Evolutionary conservation across 202 grass and related monocot species (phyloP).

Genomic region (Setaria viridis): DNA sequence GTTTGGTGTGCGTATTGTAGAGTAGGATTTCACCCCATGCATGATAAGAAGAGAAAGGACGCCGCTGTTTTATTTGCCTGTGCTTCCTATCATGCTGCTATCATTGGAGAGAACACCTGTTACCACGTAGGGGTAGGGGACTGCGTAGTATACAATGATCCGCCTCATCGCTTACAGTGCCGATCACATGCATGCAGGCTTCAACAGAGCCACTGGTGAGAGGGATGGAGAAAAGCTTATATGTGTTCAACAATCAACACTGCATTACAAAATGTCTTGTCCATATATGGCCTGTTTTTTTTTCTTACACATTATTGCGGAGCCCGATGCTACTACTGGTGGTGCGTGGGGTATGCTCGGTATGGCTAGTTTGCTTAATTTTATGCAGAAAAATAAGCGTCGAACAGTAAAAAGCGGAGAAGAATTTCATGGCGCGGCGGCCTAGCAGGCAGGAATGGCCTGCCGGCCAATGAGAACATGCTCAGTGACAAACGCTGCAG

Average conservation of each 20-base stretch:
- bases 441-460: neutral
- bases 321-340: neutral
- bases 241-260: neutral
- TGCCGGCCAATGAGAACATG: slow-evolving; percentile 23
- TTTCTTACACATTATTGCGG: neutral
- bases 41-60: slow-evolving; percentile 22
- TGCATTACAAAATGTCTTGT: neutral
- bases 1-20: neutral
- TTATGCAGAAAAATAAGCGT: neutral
- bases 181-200: neutral
- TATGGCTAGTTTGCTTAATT: neutral
- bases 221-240: neutral
- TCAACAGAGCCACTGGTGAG: neutral
- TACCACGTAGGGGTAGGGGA: neutral
- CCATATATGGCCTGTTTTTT: neutral
- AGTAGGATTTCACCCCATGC: slow-evolving; percentile 33
- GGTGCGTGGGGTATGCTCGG: neutral
- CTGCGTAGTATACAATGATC: neutral
- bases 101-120: slow-evolving; percentile 19
- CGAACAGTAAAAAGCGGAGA: neutral
- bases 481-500: slow-evolving; percentile 30
- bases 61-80: neutral
- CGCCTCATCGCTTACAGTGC: neutral
- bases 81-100: slow-evolving; percentile 42
- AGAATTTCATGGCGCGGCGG: slow-evolving; percentile 34